Percentiles rank a stretch among this genome's conserved stretches.
phyloP scores from a whole-genome alignment of 495 filamentous ascomycete genomes.

The Daldinia bambusicola region DNA sequence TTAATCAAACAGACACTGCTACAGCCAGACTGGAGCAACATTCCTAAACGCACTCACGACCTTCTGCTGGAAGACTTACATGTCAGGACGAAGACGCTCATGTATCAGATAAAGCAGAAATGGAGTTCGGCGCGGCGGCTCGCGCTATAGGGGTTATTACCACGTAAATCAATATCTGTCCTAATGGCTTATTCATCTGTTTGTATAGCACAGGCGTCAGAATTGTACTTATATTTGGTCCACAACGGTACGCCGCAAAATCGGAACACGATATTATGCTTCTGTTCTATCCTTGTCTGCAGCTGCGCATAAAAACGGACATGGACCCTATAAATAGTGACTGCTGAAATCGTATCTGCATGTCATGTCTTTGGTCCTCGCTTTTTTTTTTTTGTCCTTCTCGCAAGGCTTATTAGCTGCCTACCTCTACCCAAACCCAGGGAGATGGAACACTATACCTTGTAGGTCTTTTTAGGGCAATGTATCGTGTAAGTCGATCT shows the following conservation, averaged over 20 bases:
- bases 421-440: neutral
- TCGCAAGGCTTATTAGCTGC: neutral
- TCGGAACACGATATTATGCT: neutral
- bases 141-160: neutral
- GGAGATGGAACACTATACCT: neutral
- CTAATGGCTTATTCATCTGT: neutral
- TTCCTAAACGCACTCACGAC: neutral
- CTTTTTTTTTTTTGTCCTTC: neutral
- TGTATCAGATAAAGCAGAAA: constrained; percentile 2
- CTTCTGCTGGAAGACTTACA: neutral
- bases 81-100: neutral
- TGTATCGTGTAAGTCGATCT: neutral
- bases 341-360: neutral
- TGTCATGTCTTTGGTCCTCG: neutral
- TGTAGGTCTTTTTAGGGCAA: neutral
- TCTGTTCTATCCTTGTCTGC: neutral
- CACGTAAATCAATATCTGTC: neutral
- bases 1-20: neutral
- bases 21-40: neutral
- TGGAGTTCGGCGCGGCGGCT: neutral
- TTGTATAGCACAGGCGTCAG: neutral
- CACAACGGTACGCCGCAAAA: neutral
- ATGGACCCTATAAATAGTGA: neutral
- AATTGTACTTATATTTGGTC: neutral
- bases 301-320: neutral